phyloP scores from a whole-genome alignment of 2,329 filamentous ascomycete species.

The Bipolaris cookei region DNA sequence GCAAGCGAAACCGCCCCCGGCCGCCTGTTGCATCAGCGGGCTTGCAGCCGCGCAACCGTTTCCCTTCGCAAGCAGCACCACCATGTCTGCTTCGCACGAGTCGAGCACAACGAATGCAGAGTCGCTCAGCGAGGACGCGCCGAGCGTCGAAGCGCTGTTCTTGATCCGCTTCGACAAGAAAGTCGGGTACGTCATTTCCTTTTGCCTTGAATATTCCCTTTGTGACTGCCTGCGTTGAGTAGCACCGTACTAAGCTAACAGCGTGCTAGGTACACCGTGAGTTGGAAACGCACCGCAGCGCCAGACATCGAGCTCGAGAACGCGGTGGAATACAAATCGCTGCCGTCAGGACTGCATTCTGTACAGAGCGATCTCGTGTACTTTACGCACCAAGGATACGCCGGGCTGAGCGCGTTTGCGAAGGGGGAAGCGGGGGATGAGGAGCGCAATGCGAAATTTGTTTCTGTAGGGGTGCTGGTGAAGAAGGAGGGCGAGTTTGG shows the following conservation, averaged over 20 bases:
- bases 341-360: slow-evolving; percentile 90
- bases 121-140: slow-evolving; percentile 27
- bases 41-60: not conserved
- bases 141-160: slow-evolving; percentile 72
- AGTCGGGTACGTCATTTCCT: slow-evolving; percentile 70
- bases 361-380: slow-evolving; percentile 88
- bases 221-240: no score
- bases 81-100: slow-evolving; percentile 21
- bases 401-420: slow-evolving; percentile 89
- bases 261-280: slow-evolving; percentile 71
- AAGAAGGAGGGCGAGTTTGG: slow-evolving; percentile 74
- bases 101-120: slow-evolving; percentile 42
- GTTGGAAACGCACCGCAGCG: slow-evolving; percentile 78
- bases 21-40: slow-evolving; percentile 10
- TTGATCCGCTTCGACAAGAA: slow-evolving; percentile 92
- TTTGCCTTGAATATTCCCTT: no score
- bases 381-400: slow-evolving; percentile 84
- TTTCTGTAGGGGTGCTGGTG: slow-evolving; percentile 88
- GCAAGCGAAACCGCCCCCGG: slow-evolving; percentile 11
- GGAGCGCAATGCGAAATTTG: slow-evolving; percentile 87
- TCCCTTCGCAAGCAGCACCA: slow-evolving; percentile 4
- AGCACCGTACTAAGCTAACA: no score
- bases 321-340: slow-evolving; percentile 92
- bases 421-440: slow-evolving; percentile 80
- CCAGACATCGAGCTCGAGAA: slow-evolving; percentile 78